phyloP scores from a whole-genome alignment of 1,139 yeast genomes.

The Hansenula anomala region DNA sequence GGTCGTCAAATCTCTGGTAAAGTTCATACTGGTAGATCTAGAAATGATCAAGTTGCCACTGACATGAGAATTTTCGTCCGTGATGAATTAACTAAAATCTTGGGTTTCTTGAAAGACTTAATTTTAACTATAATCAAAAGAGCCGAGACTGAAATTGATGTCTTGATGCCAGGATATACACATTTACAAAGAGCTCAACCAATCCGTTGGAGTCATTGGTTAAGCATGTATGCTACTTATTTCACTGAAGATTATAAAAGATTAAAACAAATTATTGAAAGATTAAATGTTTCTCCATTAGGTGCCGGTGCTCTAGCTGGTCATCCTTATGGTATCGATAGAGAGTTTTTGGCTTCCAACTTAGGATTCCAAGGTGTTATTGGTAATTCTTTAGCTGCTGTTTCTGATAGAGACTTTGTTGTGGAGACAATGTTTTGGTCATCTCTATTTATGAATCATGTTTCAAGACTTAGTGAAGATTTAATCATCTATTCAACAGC shows the following conservation, averaged over 20 bases:
- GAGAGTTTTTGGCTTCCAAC: constrained; percentile 78
- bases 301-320: constrained; percentile 99
- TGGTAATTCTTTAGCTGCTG: constrained; percentile 94
- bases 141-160: constrained; percentile 82
- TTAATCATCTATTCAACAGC: constrained; percentile 94
- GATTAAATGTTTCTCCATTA: constrained; percentile 86
- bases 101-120: constrained; percentile 54
- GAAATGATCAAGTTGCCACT: constrained; percentile 98
- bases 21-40: constrained; percentile 96
- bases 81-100: constrained; percentile 59
- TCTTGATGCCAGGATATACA: constrained; percentile 97
- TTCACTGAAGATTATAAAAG: constrained; percentile 87
- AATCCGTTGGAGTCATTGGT: constrained; percentile 98
- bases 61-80: constrained; percentile 95
- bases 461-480: constrained; percentile 92
- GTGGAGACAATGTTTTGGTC: constrained; percentile 98
- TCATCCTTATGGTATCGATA: constrained; percentile 95
- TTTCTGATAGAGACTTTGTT: constrained; percentile 95
- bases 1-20: constrained; percentile 94
- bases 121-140: constrained; percentile 66
- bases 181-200: constrained; percentile 99
- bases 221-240: constrained; percentile 90
- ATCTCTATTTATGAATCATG: constrained; percentile 90
- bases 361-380: constrained; percentile 80
- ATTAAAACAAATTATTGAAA: constrained; percentile 68